Conservation (phyloP, 2,329 filamentous ascomycete genomes). For the Macroventuria anomochaeta region DNA sequence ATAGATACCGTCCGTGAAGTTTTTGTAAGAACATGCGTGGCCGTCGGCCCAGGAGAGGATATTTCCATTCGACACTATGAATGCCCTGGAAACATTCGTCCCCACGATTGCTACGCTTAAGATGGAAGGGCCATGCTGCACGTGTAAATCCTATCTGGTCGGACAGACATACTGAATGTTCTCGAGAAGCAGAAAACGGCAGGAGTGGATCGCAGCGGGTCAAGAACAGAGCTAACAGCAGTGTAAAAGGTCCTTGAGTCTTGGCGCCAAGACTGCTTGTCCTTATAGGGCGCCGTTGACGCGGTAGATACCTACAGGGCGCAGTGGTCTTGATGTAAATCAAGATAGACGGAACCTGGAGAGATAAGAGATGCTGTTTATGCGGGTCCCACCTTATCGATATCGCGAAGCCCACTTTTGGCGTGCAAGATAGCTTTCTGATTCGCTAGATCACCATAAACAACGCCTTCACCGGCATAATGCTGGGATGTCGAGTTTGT, state of each 20-base stretch:
- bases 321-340: conserved; percentile 28
- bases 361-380: conserved; percentile 7
- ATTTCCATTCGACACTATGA: not conserved
- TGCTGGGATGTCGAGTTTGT: not conserved
- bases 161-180: conserved; percentile 8
- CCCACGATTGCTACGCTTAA: conserved; percentile 6
- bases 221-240: conserved; percentile 2
- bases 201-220: conserved; percentile 16
- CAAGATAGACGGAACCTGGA: conserved; percentile 20
- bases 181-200: conserved; percentile 12
- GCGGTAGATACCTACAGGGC: conserved; percentile 18
- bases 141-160: conserved; percentile 16
- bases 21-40: conserved; percentile 20
- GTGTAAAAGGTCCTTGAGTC: conserved; percentile 18
- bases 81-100: conserved; percentile 4
- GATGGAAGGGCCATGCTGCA: conserved; percentile 8
- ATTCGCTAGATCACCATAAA: not conserved
- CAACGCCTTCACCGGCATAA: not conserved
- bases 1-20: conserved; percentile 12
- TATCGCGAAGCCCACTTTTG: conserved; percentile 1
- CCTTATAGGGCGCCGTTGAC: conserved; percentile 14
- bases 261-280: conserved; percentile 33
- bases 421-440: not conserved
- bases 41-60: conserved; percentile 13
- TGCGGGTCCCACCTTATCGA: conserved; percentile 11